These are phyloP conservation scores for Abelmoschus esculentus DNA, from an alignment of 345 rosid species.

Conservation along the genomic window DNA sequence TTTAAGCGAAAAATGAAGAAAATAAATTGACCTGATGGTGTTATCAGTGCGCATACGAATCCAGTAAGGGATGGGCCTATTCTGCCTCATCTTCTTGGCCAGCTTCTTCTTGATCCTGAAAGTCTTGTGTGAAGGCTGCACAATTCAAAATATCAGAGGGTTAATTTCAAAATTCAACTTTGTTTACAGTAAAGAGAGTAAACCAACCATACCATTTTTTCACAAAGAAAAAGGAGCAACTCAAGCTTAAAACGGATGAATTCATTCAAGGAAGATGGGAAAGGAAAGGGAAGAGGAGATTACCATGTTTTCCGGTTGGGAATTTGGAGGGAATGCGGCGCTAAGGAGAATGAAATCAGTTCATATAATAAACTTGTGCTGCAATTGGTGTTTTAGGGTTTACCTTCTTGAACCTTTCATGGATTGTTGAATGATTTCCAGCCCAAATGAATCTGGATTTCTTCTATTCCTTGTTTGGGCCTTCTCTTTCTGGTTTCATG, in stretches of 20 bases:
- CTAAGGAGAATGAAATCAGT: neutral
- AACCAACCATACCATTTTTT: neutral
- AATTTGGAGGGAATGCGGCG: neutral
- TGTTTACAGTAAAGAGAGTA: neutral
- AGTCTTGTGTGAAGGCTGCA: slow-evolving; percentile 92
- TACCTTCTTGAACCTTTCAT: neutral
- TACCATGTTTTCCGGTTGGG: neutral
- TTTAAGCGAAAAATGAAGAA: neutral
- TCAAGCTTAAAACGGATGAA: neutral
- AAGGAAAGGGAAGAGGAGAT: neutral
- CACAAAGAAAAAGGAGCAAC: neutral
- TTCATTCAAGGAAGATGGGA: neutral
- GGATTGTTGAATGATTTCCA: neutral
- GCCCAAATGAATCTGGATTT: neutral
- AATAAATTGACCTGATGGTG: slow-evolving; percentile 41
- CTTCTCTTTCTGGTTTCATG: neutral
- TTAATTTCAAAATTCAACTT: neutral
- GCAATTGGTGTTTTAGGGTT: slow-evolving; percentile 3
- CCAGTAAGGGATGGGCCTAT: slow-evolving; percentile 72
- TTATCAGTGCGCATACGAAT: slow-evolving; percentile 63
- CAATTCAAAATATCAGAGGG: neutral
- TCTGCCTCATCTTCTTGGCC: slow-evolving; percentile 79
- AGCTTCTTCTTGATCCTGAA: slow-evolving; percentile 69
- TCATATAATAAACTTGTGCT: neutral
- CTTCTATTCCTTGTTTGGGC: neutral